phyloP scores from a whole-genome alignment of 2,329 filamentous ascomycete genomes.

The Penicillium oxalicum region DNA sequence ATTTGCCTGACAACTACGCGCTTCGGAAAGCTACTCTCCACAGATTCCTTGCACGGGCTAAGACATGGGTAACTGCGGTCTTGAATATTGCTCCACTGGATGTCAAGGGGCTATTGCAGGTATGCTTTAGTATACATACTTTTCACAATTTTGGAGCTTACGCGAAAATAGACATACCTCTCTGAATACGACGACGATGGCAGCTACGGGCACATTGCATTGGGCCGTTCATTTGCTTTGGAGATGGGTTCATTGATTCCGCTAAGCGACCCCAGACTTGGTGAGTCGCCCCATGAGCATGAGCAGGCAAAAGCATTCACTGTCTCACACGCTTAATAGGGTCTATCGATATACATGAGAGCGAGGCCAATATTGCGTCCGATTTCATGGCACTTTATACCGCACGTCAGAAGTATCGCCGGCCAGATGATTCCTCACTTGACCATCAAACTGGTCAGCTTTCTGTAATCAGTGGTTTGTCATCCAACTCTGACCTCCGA shows the following conservation, averaged over 20 bases:
- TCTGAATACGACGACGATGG: slow-evolving; percentile 92
- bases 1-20: slow-evolving; percentile 88
- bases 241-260: slow-evolving; percentile 88
- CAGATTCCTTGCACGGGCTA: slow-evolving; percentile 68
- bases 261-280: slow-evolving; percentile 75
- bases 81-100: slow-evolving; percentile 84
- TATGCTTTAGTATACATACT: background rate
- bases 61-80: slow-evolving; percentile 70
- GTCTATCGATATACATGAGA: slow-evolving; percentile 69
- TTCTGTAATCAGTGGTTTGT: slow-evolving; percentile 14
- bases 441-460: slow-evolving; percentile 7
- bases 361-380: slow-evolving; percentile 81
- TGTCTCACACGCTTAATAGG: slow-evolving; percentile 19
- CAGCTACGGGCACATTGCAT: slow-evolving; percentile 81
- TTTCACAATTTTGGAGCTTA: background rate
- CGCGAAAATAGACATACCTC: slow-evolving; percentile 65
- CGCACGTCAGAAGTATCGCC: slow-evolving; percentile 90
- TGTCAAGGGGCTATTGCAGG: slow-evolving; percentile 80
- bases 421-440: slow-evolving; percentile 60
- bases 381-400: slow-evolving; percentile 98
- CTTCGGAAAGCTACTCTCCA: slow-evolving; percentile 76
- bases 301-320: background rate
- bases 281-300: slow-evolving; percentile 23
- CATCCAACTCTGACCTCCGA: background rate
- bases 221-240: slow-evolving; percentile 88